These are phyloP conservation scores for Suillus variegatus DNA, from an alignment of 768 basidiomycete genomes.

Conservation along the genomic window DNA sequence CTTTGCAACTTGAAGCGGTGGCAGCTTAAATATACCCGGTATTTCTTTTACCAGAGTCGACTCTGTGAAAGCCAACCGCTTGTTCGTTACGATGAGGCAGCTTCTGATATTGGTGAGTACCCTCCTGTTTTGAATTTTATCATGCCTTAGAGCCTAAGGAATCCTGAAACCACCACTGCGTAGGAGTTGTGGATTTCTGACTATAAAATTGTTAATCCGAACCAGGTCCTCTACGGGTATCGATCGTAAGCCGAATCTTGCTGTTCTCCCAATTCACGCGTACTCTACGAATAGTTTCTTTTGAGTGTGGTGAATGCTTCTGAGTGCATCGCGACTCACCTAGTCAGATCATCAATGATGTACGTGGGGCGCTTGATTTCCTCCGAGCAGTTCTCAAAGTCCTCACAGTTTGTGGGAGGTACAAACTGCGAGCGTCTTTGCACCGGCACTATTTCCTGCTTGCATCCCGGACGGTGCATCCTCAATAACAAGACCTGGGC, in stretches of 20 bases:
- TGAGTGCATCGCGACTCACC: constrained; percentile 40
- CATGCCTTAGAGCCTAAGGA: neutral
- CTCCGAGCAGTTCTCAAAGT: constrained; percentile 51
- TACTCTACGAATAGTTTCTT: neutral
- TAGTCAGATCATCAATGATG: constrained; percentile 67
- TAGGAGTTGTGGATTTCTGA: neutral
- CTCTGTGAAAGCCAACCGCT: neutral
- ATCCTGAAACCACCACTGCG: neutral
- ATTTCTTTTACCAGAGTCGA: neutral
- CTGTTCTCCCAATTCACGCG: neutral
- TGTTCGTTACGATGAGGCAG: neutral
- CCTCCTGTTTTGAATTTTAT: neutral
- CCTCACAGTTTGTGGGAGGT: constrained; percentile 70
- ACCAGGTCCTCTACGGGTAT: neutral
- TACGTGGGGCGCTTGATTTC: constrained; percentile 49
- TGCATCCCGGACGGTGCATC: constrained; percentile 85
- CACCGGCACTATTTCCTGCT: constrained; percentile 75
- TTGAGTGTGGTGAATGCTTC: neutral
- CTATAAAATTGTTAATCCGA: neutral
- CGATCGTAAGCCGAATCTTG: constrained; percentile 1
- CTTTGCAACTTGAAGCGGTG: neutral
- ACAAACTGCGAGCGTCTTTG: constrained; percentile 78
- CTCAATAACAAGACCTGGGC: constrained; percentile 81
- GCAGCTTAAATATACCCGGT: no score
- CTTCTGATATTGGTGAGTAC: neutral